A percentile compares a stretch with the other conserved stretches of the same genome.
Conservation (phyloP, 768 basidiomycete species). For the Pleurotus tuoliensis region DNA sequence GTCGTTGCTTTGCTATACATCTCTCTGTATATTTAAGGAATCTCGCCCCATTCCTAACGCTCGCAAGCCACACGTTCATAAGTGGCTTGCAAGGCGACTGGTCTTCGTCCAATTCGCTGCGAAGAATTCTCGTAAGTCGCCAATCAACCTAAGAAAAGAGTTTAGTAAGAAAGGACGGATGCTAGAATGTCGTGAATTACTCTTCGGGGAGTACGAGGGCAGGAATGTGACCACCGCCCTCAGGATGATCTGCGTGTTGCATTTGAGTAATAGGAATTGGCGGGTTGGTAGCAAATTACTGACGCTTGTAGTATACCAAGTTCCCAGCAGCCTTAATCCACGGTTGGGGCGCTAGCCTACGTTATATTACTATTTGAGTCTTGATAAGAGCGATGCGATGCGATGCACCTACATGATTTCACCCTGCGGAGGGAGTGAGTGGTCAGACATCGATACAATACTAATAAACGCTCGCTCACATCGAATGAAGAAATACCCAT, state of each 20-base stretch:
- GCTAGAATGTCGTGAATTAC: background rate
- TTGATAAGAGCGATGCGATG: background rate
- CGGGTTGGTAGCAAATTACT: background rate
- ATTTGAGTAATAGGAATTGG: background rate
- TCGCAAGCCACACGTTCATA: background rate
- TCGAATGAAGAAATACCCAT: constrained; percentile 6
- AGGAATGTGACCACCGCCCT: constrained; percentile 4
- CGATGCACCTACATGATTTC: constrained; percentile 1
- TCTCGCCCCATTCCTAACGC: background rate
- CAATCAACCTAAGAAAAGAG: background rate
- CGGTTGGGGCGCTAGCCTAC: constrained; percentile 1
- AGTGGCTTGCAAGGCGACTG: background rate
- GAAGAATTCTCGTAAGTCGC: background rate
- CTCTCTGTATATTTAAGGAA: background rate
- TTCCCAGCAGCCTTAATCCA: constrained; percentile 1
- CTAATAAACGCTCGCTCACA: background rate
- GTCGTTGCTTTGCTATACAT: background rate
- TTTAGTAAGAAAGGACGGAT: background rate
- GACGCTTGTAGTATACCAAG: background rate
- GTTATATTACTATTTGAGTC: too few species aligned
- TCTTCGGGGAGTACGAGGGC: background rate
- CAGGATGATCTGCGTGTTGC: background rate
- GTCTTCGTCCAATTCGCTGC: background rate
- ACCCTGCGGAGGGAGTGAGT: background rate
- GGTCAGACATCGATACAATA: background rate